Evolutionary conservation across 2,329 filamentous ascomycete species (phyloP), one percentile per base, ranked within the genome.

Genomic region (Fusarium nematophilum): DNA sequence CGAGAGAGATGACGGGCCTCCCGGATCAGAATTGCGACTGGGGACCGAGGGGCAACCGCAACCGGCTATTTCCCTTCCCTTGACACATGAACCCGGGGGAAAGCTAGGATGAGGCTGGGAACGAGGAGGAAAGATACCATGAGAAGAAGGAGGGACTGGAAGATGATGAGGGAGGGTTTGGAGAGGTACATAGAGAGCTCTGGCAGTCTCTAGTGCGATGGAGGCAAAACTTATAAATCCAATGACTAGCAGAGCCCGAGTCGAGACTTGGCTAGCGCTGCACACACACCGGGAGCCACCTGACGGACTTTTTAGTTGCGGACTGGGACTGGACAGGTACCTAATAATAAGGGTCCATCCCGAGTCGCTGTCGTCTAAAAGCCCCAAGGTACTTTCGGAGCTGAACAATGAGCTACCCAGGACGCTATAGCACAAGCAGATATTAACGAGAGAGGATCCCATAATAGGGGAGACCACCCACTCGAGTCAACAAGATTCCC

Each of bases 321-420:
- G 54, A 45, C 48, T 30, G 36, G 30, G 38, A 21, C 23, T 52
- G 45, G 30, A 17, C 51, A 49, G 36, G 43, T 27, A 53, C 30
- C 31, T 58, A 59, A 48, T 57, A 37, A 54, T 62, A 62, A 50
- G 59, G 59, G 59, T 59, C 48, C 44, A 55, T 42, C 30, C 13
- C 21, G 9, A 56, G 27, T 36, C 23, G 33, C 18, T 59, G 44
- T 48, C 10, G 17, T 21, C 34, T 37, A 36, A 18, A 14, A n/a
- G n/a, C n/a, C n/a, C 31, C 11, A 33, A 45, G 42, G 42, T 34
- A 45, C 40, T 17, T 44, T 25, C 9, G 29, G 11, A 15, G 30
- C 10, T 33, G 30, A n/a, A 8, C 30, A 33, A 8, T n/a, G n/a
- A n/a, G 14, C 30, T 14, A 33, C 7, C 7, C n/a, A 33, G n/a